Conservation (phyloP, 2,329 filamentous ascomycete genomes). For the Alternaria rosae region DNA sequence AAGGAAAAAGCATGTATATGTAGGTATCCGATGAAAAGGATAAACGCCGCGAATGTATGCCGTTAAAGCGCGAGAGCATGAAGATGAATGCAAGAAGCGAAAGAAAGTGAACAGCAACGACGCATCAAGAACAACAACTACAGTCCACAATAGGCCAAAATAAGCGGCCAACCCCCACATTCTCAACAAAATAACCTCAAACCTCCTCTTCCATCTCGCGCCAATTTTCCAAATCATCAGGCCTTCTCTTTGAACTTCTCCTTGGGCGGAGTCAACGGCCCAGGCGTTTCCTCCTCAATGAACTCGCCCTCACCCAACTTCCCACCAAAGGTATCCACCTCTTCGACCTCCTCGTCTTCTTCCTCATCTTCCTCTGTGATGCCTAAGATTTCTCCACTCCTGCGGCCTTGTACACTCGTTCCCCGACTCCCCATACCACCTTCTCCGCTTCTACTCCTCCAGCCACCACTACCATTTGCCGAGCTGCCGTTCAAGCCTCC, state of each 20-base stretch:
- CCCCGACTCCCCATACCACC: slow-evolving; percentile 35
- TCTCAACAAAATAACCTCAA: background rate
- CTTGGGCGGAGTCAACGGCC: slow-evolving; percentile 14
- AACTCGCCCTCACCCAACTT: slow-evolving; percentile 50
- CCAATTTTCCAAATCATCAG: background rate
- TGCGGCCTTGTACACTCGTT: slow-evolving; percentile 70
- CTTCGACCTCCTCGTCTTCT: slow-evolving; percentile 59
- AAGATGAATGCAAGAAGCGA: background rate
- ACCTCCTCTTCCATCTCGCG: background rate
- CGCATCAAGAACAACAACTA: background rate
- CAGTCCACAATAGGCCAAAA: background rate
- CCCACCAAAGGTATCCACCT: slow-evolving; percentile 67
- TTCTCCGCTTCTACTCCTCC: slow-evolving; percentile 15
- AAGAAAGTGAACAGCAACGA: background rate
- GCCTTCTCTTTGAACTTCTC: slow-evolving; percentile 4
- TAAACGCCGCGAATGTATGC: slow-evolving; percentile 1
- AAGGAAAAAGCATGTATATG: background rate
- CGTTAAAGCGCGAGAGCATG: background rate
- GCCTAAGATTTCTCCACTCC: slow-evolving; percentile 78
- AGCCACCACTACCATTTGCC: background rate
- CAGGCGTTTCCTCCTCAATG: slow-evolving; percentile 29
- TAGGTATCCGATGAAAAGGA: background rate
- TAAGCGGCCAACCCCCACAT: background rate
- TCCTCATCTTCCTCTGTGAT: slow-evolving; percentile 53
- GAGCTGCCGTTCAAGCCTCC: slow-evolving; percentile 9